These are phyloP conservation scores for Pyrenophora seminiperda DNA, from an alignment of 2,329 filamentous ascomycete species.

Conservation along the genomic window DNA sequence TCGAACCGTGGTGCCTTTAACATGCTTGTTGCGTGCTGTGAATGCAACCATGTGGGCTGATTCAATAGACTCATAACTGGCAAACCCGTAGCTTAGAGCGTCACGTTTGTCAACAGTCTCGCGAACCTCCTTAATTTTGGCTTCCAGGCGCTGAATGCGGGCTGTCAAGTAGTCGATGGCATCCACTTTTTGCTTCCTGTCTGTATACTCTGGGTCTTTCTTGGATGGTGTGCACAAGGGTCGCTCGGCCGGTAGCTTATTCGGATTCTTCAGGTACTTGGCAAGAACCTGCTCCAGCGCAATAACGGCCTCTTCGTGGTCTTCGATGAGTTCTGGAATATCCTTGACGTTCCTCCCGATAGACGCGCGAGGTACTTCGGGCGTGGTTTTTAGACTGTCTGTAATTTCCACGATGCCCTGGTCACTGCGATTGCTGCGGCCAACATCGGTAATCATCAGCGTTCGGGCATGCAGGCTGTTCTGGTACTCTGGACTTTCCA, in stretches of 20 bases:
- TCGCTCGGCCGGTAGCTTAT: slow-evolving; percentile 74
- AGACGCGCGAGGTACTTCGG: slow-evolving; percentile 77
- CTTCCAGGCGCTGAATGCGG: slow-evolving; percentile 80
- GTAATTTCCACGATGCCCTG: slow-evolving; percentile 86
- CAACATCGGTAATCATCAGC: slow-evolving; percentile 79
- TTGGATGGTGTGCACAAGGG: slow-evolving; percentile 82
- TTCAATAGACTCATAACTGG: slow-evolving; percentile 85
- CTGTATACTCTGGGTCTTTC: slow-evolving; percentile 67
- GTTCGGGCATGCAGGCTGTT: slow-evolving; percentile 77
- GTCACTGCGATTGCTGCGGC: slow-evolving; percentile 74
- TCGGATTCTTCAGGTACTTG: slow-evolving; percentile 87
- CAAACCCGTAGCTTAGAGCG: slow-evolving; percentile 90
- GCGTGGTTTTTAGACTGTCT: slow-evolving; percentile 77
- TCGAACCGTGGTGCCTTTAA: slow-evolving; percentile 74
- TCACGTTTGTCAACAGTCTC: slow-evolving; percentile 83
- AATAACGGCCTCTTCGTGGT: slow-evolving; percentile 81
- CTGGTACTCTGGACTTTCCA: slow-evolving; percentile 86
- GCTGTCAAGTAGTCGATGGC: slow-evolving; percentile 91
- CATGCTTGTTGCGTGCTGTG: slow-evolving; percentile 77
- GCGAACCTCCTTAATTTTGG: slow-evolving; percentile 82
- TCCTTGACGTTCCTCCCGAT: slow-evolving; percentile 92
- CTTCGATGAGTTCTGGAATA: slow-evolving; percentile 79
- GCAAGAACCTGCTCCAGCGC: slow-evolving; percentile 82
- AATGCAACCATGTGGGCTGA: slow-evolving; percentile 90
- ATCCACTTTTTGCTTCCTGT: slow-evolving; percentile 78